Evolutionary conservation across 352 stramenopile genomes (phyloP), one percentile per base, ranked within the genome.

Genomic region (Phytophthora syringae): DNA sequence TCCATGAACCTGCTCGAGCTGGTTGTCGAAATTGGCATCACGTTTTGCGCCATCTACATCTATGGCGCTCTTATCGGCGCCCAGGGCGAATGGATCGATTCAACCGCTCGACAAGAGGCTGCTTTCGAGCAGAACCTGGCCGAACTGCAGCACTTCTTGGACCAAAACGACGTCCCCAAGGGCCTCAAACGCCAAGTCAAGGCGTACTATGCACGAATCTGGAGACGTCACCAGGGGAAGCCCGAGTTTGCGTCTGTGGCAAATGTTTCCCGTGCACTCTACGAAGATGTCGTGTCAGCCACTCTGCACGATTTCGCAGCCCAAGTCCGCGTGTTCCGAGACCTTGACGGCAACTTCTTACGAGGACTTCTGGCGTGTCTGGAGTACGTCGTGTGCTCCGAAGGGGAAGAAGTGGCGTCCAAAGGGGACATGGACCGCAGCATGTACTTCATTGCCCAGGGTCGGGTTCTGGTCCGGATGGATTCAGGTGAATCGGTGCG

Each of bases 141-240:
- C 5, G 80, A 90, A 39, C 36, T 93, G 32, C 80, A 93, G 64
- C 80, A 89, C 57, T 93, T 91, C 39, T 40, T 93, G 32, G 61
- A 88, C 0, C 77, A 90, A 22, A 89, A 91, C 53, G 77, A 85
- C 7, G 76, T 93, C 1, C 81, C 84, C 1, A 90, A 91, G 39
- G 71, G 49, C 0, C 59, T 91, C 22, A 88, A 88, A 58, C 77
- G 83, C 42, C 84, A 92, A 39, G 73, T 92, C 22, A 90, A 93
- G 52, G 72, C 81, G 13, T 91, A 90, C 50, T 91, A 93, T 44
- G 77, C 72, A 0, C 77, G 70, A 15, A 74, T 90, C 18, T 93
- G 82, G 82, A 60, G 54, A 1, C 72, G 82, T 2, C 77, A 75
- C 3, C 72, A 78, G 4, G 84, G 84, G 4, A 77, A 88, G 34